Percentiles rank a stretch among this genome's conserved stretches.
phyloP scores from a whole-genome alignment of 2,329 filamentous ascomycete species.

The Calonectria crousiana region DNA sequence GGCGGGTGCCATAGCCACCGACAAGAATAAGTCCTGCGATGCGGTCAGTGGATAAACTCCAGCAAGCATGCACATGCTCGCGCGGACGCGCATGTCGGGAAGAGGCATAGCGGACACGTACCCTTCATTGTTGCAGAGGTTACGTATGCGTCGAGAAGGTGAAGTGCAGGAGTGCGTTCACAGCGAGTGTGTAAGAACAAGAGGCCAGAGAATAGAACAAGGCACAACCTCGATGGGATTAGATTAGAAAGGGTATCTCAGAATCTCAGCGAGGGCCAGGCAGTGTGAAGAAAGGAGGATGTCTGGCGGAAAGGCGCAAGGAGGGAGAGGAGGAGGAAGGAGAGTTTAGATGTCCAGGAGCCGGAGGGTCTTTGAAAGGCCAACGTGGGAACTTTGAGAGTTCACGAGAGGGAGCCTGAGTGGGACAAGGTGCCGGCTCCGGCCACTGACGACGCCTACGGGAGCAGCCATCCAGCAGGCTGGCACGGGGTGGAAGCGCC shows the following conservation, averaged over 20 bases:
- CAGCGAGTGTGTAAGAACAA: slow-evolving; percentile 40
- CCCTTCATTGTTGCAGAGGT: slow-evolving; percentile 52
- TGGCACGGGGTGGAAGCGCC: not conserved
- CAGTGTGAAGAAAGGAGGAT: slow-evolving; percentile 8
- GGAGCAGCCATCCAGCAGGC: slow-evolving; percentile 1
- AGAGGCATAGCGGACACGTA: slow-evolving; percentile 33
- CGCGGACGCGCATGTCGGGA: not conserved
- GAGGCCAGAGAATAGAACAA: slow-evolving; percentile 38
- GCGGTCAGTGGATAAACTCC: slow-evolving; percentile 31
- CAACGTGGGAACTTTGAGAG: slow-evolving; percentile 44
- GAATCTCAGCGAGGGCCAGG: slow-evolving; percentile 29
- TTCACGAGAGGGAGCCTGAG: slow-evolving; percentile 31
- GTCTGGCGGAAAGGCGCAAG: slow-evolving; percentile 21
- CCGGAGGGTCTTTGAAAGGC: slow-evolving; percentile 44
- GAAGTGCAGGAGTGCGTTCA: slow-evolving; percentile 29
- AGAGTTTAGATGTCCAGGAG: slow-evolving; percentile 40
- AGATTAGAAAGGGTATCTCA: slow-evolving; percentile 43
- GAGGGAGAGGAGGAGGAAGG: slow-evolving; percentile 18
- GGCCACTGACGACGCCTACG: slow-evolving; percentile 13
- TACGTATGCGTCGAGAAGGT: slow-evolving; percentile 35
- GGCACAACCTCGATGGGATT: slow-evolving; percentile 42
- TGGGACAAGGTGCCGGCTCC: slow-evolving; percentile 21
- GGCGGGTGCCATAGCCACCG: slow-evolving; percentile 97
- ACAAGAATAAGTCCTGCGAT: slow-evolving; percentile 94
- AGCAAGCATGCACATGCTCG: not conserved